Conservation (phyloP, 352 stramenopile genomes). For the Phytophthora hibernalis region DNA sequence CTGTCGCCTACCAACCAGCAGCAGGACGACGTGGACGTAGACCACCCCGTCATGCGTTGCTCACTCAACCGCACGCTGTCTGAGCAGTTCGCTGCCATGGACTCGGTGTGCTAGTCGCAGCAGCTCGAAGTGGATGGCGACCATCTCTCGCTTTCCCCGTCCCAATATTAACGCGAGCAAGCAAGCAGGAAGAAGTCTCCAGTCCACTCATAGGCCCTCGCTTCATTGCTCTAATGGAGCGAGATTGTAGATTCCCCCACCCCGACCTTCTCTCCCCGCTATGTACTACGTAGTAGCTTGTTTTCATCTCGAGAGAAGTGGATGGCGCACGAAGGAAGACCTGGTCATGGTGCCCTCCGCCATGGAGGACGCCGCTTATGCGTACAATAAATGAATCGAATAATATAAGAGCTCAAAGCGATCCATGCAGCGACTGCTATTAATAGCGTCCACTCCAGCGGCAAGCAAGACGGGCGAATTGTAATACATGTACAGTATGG, state of each 20-base stretch:
- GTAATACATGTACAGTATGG: neutral
- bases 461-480: neutral
- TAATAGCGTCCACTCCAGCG: neutral
- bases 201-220: constrained; percentile 11
- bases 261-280: constrained; percentile 24
- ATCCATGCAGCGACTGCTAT: constrained; percentile 2
- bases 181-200: constrained; percentile 9
- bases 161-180: constrained; percentile 31
- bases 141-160: constrained; percentile 19
- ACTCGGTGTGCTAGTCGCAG: constrained; percentile 72
- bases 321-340: constrained; percentile 30
- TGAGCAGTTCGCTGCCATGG: constrained; percentile 75
- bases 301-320: constrained; percentile 32
- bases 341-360: neutral
- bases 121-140: neutral
- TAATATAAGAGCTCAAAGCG: constrained; percentile 40
- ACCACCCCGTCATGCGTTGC: constrained; percentile 73
- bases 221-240: constrained; percentile 12
- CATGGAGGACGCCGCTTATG: constrained; percentile 11
- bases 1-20: constrained; percentile 23
- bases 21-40: constrained; percentile 60
- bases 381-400: constrained; percentile 42
- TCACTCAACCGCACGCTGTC: constrained; percentile 81
- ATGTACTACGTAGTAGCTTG: constrained; percentile 30
- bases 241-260: constrained; percentile 38